These are phyloP conservation scores for Candida ortonii DNA, from an alignment of 805 yeast genomes.

Conservation along the genomic window DNA sequence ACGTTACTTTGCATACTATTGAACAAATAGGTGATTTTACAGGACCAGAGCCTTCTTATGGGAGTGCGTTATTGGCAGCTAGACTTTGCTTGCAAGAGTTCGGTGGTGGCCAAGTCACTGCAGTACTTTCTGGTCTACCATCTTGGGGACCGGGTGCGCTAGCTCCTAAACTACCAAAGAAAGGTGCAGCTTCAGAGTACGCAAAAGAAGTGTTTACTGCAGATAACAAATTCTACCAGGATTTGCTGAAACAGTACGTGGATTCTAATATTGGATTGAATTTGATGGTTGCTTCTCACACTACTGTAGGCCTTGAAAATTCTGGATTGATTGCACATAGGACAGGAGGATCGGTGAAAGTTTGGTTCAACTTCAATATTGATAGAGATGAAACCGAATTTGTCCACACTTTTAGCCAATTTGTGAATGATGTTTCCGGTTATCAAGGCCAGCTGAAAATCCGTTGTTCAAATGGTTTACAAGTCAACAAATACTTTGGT, in stretches of 20 bases:
- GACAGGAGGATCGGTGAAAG: slow-evolving; percentile 68
- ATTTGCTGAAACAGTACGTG: slow-evolving; percentile 55
- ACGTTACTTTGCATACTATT: slow-evolving; percentile 61
- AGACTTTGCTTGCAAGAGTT: slow-evolving; percentile 52
- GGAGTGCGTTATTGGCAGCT: slow-evolving; percentile 75
- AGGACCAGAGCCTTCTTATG: slow-evolving; percentile 65
- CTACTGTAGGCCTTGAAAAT: slow-evolving; percentile 67
- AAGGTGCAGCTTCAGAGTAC: slow-evolving; percentile 38
- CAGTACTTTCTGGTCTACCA: slow-evolving; percentile 68
- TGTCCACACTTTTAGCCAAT: slow-evolving; percentile 54
- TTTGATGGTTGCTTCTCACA: slow-evolving; percentile 63
- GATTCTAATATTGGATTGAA: slow-evolving; percentile 69
- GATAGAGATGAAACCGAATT: slow-evolving; percentile 67
- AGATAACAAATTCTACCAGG: slow-evolving; percentile 58
- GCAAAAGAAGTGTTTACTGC: slow-evolving; percentile 53
- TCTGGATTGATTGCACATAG: slow-evolving; percentile 58
- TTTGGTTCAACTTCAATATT: slow-evolving; percentile 64
- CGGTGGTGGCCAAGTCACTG: slow-evolving; percentile 84
- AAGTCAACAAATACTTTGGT: slow-evolving; percentile 73
- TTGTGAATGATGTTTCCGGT: slow-evolving; percentile 54
- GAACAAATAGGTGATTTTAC: slow-evolving; percentile 45
- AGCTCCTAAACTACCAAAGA: slow-evolving; percentile 37
- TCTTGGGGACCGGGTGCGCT: slow-evolving; percentile 77
- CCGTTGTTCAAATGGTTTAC: slow-evolving; percentile 85
- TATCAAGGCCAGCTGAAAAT: slow-evolving; percentile 80